Conservation (phyloP, 345 rosid species). For the Leavenworthia alabamica region DNA sequence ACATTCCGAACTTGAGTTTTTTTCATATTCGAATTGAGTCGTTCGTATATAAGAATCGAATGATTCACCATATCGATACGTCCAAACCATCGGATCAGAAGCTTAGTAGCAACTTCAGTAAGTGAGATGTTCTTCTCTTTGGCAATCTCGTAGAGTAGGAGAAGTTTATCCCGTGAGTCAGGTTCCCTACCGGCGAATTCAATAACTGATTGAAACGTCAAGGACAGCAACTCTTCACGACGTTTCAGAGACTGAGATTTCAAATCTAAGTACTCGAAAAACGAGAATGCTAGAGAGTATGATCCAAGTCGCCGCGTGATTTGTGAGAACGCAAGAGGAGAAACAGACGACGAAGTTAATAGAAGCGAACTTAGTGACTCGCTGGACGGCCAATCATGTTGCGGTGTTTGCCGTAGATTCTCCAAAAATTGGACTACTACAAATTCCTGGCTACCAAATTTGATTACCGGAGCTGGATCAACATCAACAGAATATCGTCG, state of each 20-base stretch:
- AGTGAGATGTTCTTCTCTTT: conserved; percentile 48
- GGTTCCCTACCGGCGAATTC: conserved; percentile 48
- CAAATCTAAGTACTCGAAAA: conserved; percentile 42
- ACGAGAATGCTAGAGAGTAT: conserved; percentile 46
- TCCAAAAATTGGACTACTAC: conserved; percentile 32
- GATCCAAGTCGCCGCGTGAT: conserved; percentile 55
- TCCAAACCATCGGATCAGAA: conserved; percentile 48
- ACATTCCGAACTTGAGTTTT: conserved; percentile 44
- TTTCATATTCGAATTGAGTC: conserved; percentile 31
- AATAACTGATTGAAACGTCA: conserved; percentile 44
- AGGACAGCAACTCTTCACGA: conserved; percentile 34
- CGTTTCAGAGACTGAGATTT: conserved; percentile 28
- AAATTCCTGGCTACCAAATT: conserved; percentile 29
- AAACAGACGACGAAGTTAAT: conserved; percentile 28
- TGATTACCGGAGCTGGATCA: not conserved
- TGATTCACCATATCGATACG: conserved; percentile 43
- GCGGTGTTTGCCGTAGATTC: conserved; percentile 42
- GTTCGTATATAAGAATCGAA: conserved; percentile 37
- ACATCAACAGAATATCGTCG: conserved; percentile 28
- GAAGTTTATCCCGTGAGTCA: conserved; percentile 31
- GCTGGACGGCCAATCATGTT: conserved; percentile 47
- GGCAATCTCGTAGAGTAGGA: conserved; percentile 39
- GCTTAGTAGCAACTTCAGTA: conserved; percentile 35
- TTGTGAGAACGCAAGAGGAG: conserved; percentile 36
- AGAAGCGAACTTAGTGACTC: conserved; percentile 42